Evolutionary conservation across 495 filamentous ascomycete species (phyloP).

Genomic region (Hypoxylon rickii): DNA sequence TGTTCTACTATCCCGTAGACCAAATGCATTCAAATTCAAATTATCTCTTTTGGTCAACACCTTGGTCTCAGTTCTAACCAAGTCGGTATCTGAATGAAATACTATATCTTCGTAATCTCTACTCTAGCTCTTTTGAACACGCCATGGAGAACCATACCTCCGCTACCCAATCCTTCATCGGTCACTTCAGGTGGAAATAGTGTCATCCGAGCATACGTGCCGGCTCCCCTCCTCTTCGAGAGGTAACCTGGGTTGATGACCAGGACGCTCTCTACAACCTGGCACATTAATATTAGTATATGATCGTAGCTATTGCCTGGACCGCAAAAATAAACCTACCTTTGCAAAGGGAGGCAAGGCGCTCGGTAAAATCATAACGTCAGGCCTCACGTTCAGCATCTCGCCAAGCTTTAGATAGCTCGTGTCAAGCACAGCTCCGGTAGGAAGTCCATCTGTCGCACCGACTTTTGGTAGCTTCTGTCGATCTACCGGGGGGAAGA

Average conservation of each 20-base stretch:
- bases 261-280: conserved; percentile 85
- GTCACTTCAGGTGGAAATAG: conserved; percentile 65
- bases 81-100: no score
- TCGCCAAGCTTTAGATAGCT: conserved; percentile 89
- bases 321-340: no score
- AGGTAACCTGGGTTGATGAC: conserved; percentile 86
- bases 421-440: conserved; percentile 76
- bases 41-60: no score
- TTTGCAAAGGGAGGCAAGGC: conserved; percentile 83
- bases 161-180: conserved; percentile 59
- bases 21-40: no score
- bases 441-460: conserved; percentile 59
- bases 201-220: conserved; percentile 78
- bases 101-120: conserved; percentile 77
- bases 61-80: no score
- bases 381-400: conserved; percentile 81
- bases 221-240: conserved; percentile 79
- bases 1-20: conserved; percentile 1
- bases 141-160: conserved; percentile 67
- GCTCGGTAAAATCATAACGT: conserved; percentile 84
- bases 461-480: conserved; percentile 66
- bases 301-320: no score
- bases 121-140: conserved; percentile 83
- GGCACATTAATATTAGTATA: conserved; percentile 25
- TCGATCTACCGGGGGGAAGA: conserved; percentile 79